phyloP scores from a whole-genome alignment of 192 early-diverging fungal genomes.

The Phlyctochytrium arcticum region DNA sequence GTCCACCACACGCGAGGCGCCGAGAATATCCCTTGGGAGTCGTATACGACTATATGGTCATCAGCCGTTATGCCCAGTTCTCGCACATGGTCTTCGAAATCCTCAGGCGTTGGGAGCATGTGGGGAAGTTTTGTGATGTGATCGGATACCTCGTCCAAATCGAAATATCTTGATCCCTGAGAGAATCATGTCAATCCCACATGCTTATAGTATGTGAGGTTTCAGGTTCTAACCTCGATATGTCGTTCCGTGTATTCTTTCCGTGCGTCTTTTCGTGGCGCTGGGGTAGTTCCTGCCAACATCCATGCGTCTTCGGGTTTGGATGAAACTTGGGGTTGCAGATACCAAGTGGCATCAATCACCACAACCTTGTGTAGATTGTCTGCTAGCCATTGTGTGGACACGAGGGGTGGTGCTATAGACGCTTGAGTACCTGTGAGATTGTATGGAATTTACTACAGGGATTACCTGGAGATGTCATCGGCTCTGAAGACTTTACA shows the following conservation, averaged over 20 bases:
- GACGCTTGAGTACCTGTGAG: not conserved
- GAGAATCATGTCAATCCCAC: not conserved
- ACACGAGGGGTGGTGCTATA: conserved; percentile 36
- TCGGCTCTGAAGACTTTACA: no score
- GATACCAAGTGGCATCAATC: conserved; percentile 90
- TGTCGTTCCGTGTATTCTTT: conserved; percentile 65
- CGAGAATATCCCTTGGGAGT: conserved; percentile 73
- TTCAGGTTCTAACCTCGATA: conserved; percentile 34
- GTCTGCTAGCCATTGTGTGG: conserved; percentile 56
- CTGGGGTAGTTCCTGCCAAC: conserved; percentile 11
- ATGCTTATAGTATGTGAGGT: not conserved
- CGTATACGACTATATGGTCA: conserved; percentile 88
- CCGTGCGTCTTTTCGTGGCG: conserved; percentile 10
- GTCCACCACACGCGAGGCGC: conserved; percentile 91
- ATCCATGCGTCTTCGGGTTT: conserved; percentile 4
- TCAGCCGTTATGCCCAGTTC: conserved; percentile 69
- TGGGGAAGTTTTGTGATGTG: conserved; percentile 70
- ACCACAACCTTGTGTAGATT: conserved; percentile 65
- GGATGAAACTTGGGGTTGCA: conserved; percentile 67
- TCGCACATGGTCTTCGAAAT: conserved; percentile 67
- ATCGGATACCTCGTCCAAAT: conserved; percentile 85
- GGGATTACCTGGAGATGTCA: no score
- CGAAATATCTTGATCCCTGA: conserved; percentile 77
- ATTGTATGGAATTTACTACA: no score
- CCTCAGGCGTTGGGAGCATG: conserved; percentile 75